Evolutionary conservation across 2,329 filamentous ascomycete genomes (phyloP).

Genomic region (Hymenoscyphus repandus): DNA sequence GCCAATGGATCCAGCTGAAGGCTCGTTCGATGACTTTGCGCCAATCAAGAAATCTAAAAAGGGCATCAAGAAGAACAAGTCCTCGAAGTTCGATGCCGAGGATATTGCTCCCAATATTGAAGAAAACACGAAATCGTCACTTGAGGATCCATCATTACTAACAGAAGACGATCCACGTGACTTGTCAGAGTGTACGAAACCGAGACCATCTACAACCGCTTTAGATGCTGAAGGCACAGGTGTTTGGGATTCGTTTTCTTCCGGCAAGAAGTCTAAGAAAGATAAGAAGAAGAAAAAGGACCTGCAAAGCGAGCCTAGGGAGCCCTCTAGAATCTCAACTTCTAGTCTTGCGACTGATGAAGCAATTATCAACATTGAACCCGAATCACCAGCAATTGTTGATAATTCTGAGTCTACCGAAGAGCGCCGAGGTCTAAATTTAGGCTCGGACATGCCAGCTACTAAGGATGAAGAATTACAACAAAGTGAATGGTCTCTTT

Average conservation of each 20-base stretch:
- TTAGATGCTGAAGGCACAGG: constrained; percentile 7
- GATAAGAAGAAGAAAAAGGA: constrained; percentile 25
- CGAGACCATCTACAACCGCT: neutral
- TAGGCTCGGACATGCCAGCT: too few relatives aligned
- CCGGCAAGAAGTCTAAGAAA: constrained; percentile 43
- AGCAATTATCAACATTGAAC: neutral
- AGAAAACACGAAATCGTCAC: neutral
- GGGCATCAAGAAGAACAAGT: constrained; percentile 22
- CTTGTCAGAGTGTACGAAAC: neutral
- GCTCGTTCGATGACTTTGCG: neutral
- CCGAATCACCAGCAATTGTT: neutral
- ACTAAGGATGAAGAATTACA: too few relatives aligned
- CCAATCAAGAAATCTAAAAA: constrained; percentile 11
- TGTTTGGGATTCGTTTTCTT: constrained; percentile 7
- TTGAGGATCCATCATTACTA: neutral
- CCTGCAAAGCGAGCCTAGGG: neutral
- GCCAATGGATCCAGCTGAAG: neutral
- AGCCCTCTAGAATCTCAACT: constrained; percentile 5
- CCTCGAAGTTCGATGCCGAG: neutral
- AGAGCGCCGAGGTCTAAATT: neutral
- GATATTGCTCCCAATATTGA: neutral
- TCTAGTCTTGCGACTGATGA: neutral
- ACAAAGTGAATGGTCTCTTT: too few relatives aligned
- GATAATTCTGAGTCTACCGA: neutral
- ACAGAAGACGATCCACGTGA: neutral